Conservation (phyloP, 129 eudicot genomes). For the Centella asiatica region DNA sequence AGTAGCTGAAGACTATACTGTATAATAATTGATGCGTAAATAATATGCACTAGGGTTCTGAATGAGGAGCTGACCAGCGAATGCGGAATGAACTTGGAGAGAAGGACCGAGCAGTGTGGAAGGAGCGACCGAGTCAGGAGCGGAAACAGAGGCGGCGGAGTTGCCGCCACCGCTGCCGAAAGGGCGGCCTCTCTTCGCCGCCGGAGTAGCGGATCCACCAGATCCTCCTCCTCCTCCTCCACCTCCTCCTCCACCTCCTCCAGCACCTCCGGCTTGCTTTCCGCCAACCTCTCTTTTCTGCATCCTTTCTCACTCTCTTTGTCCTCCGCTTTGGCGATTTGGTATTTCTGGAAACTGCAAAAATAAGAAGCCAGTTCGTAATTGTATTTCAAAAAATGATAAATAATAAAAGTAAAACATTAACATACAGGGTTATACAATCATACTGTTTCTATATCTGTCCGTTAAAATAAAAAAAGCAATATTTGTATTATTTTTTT, state of each 20-base stretch:
- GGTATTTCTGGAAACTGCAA: not conserved
- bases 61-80: constrained; percentile 64
- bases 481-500: too few relatives aligned
- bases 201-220: constrained; percentile 65
- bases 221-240: constrained; percentile 56
- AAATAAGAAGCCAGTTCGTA: too few relatives aligned
- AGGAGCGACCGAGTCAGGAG: constrained; percentile 58
- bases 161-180: constrained; percentile 52
- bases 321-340: not conserved
- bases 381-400: too few relatives aligned
- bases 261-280: constrained; percentile 55
- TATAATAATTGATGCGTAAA: not conserved
- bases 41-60: constrained; percentile 23
- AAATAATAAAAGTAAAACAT: too few relatives aligned
- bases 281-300: constrained; percentile 69
- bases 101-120: constrained; percentile 87
- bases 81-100: constrained; percentile 77
- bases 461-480: too few relatives aligned
- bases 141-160: constrained; percentile 34
- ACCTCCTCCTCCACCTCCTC: too few relatives aligned
- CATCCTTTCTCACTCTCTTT: constrained; percentile 24
- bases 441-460: too few relatives aligned
- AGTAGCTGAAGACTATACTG: not conserved
- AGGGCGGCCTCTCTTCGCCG: constrained; percentile 86
- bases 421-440: too few relatives aligned